phyloP scores from a whole-genome alignment of 306 rosid species.

The Quercus mongolica region DNA sequence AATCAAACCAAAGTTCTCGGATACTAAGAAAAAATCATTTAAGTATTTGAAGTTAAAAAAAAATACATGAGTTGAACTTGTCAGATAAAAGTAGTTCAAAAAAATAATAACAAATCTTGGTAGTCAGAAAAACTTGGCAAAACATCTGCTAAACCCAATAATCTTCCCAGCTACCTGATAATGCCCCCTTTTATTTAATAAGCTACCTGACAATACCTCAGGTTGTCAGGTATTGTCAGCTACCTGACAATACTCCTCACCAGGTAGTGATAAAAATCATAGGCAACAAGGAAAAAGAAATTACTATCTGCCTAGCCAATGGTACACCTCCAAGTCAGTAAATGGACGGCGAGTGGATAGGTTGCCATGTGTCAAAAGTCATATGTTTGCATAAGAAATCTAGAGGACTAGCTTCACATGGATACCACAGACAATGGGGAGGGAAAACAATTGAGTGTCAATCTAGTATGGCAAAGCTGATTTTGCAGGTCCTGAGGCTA shows the following conservation, averaged over 20 bases:
- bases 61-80: neutral
- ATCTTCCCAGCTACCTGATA: neutral
- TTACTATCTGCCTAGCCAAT: conserved; percentile 5
- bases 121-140: neutral
- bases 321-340: conserved; percentile 19
- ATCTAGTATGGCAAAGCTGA: conserved; percentile 26
- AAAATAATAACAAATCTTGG: neutral
- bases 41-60: neutral
- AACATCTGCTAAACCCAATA: neutral
- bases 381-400: conserved; percentile 19
- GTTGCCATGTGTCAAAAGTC: conserved; percentile 18
- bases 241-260: neutral
- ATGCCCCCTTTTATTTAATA: neutral
- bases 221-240: neutral
- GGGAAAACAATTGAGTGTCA: conserved; percentile 13
- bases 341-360: conserved; percentile 9
- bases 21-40: conserved; percentile 11
- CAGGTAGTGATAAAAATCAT: neutral
- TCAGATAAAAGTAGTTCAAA: neutral
- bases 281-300: neutral
- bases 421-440: neutral
- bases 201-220: no score
- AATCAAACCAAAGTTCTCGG: neutral
- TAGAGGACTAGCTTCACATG: conserved; percentile 10
- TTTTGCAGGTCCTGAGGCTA: conserved; percentile 31